Base-by-base conservation (phyloP, 768 basidiomycete genomes). In the Serendipita indica region DNA sequence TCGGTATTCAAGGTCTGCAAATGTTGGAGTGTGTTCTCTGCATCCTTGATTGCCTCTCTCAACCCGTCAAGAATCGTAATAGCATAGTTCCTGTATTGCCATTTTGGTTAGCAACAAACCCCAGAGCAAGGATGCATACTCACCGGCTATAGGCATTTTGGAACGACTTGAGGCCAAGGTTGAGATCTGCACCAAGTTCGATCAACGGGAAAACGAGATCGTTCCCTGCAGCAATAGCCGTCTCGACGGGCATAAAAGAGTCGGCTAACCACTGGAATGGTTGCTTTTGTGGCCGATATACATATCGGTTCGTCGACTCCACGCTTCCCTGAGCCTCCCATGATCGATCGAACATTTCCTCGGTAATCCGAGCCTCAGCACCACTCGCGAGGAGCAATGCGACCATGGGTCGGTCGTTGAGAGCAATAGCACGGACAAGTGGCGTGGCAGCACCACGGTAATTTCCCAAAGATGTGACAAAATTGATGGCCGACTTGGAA, bases 321-420 rank as follows among this genome's bases (percentile, higher is more conserved):
- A 25, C 13, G 28, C 39, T 68, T 39, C 57, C 63, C 65, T 52
- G 65, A 16, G 64, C 57, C 0, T 64, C 63, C 7, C 61, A 33
- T 3, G 67, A 64, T 27, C 61, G 61, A 28, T 66, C 64, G 30
- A 63, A 63, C 12, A 68, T 68, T 22, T 70, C 69, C 28, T 63
- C 62, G 3, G 60, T 62, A 57, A 65, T 63, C 1, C 28, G 39
- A 16, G 66, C 33, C 52, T 65, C 68, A 7, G 69, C 68, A 0
- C 67, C 70, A 33, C 71, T 59, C 0, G 69, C 67, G 3, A 71
- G 61, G 6, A 72, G 61, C 2, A 69, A 37, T 0, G 68, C 69
- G 1, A 68, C 45, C 16, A 65, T 67, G 10, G 67, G 65, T 34
- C 66, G 66, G 33, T 68, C 57, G 7, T 66, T 62, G 12, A 25